phyloP scores from a whole-genome alignment of 1,284 basidiomycete species.

The Microbotryum saponariae region DNA sequence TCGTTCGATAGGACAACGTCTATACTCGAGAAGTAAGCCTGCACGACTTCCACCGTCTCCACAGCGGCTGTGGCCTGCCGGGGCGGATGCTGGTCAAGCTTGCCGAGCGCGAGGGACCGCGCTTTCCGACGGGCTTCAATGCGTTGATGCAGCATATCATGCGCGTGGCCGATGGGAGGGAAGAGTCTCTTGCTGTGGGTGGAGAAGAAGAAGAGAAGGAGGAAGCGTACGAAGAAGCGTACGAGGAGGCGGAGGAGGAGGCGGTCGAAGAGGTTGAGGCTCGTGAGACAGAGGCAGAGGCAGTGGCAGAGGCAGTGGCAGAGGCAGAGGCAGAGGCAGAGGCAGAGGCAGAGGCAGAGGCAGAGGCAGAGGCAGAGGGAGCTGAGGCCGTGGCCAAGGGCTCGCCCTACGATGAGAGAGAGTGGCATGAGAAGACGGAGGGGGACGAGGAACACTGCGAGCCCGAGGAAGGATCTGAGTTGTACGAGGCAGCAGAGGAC shows the following conservation, averaged over 20 bases:
- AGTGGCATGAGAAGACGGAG: constrained; percentile 13
- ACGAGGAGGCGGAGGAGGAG: not conserved
- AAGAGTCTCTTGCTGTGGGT: not conserved
- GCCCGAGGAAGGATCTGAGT: constrained; percentile 1
- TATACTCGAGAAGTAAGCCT: constrained; percentile 30
- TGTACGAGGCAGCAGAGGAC: not conserved
- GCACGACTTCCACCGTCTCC: constrained; percentile 34
- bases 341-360: not conserved
- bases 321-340: not conserved
- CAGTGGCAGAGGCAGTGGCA: not conserved
- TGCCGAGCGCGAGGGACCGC: constrained; percentile 7
- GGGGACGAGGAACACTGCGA: constrained; percentile 8
- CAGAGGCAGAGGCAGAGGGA: not conserved
- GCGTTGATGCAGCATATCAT: constrained; percentile 33
- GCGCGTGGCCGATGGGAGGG: constrained; percentile 4
- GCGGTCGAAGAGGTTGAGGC: not conserved
- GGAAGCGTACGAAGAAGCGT: constrained; percentile 15
- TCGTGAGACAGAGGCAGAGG: not conserved
- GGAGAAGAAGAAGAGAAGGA: constrained; percentile 14
- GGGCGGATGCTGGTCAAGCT: constrained; percentile 30
- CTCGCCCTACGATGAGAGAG: constrained; percentile 1
- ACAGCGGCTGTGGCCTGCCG: constrained; percentile 32
- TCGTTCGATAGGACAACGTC: constrained; percentile 31
- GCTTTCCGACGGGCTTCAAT: constrained; percentile 35
- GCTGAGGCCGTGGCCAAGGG: not conserved